phyloP scores from a whole-genome alignment of 2,329 filamentous ascomycete genomes.

The Botryotinia calthae region DNA sequence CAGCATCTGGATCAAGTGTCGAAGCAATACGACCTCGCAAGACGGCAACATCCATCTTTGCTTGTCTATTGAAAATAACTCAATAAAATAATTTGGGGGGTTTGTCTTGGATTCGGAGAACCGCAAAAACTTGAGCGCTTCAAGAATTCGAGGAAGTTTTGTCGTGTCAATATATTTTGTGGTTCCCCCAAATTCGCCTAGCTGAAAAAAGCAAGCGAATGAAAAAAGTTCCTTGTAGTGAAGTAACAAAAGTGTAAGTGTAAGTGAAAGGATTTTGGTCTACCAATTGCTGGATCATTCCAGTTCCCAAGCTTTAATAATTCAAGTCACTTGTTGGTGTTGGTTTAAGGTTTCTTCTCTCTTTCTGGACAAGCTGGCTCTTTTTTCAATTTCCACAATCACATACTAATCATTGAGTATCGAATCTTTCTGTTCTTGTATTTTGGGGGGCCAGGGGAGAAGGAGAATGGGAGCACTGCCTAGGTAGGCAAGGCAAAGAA shows the following conservation, averaged over 20 bases:
- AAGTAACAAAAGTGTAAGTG: not conserved
- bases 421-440: too few species aligned
- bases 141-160: slow-evolving; percentile 19
- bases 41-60: slow-evolving; percentile 67
- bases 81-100: slow-evolving; percentile 12
- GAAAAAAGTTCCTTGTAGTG: slow-evolving; percentile 7
- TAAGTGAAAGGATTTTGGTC: not conserved
- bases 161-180: slow-evolving; percentile 23
- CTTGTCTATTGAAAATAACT: slow-evolving; percentile 19
- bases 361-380: not conserved
- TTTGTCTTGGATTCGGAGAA: slow-evolving; percentile 8
- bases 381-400: too few species aligned
- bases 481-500: not conserved
- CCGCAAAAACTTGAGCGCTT: slow-evolving; percentile 18
- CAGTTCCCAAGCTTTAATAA: not conserved
- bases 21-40: slow-evolving; percentile 74
- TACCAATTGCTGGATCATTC: not conserved
- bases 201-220: slow-evolving; percentile 22
- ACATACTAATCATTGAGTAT: not conserved
- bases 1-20: slow-evolving; percentile 71
- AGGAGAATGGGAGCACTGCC: not conserved
- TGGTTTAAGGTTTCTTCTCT: not conserved
- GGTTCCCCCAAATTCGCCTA: slow-evolving; percentile 18
- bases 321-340: not conserved
- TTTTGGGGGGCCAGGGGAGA: not conserved